Evolutionary conservation across 129 eudicot species (phyloP), one percentile per base, ranked within the genome.

Genomic region (Pulicaria dysenterica): DNA sequence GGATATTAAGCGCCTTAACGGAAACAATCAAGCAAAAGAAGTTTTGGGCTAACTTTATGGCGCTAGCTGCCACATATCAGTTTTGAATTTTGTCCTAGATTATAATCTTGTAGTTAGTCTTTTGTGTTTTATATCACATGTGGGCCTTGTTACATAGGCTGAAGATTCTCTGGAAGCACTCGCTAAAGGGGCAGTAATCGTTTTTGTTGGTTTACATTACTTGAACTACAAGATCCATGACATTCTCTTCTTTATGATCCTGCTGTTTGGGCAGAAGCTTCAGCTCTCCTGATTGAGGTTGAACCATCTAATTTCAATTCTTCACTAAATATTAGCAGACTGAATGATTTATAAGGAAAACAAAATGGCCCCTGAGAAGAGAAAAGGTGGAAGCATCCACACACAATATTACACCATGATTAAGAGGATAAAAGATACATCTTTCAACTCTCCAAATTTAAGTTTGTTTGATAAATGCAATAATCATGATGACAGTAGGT

Each of bases 151-250:
- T 54, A 75, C 44, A 62, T 81, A 89, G 96, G 90, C 80, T 48
- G 96, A 95, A 74, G 96, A 95, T 64, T 89, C 98, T 53, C 77
- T 87, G 59, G 96, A 89, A 83, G 89, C 95, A 78, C 96, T 92
- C 81, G 96, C 96, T 40, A 89, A 85, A 80, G 98, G 96, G 58
- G 96, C 97, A 46, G 90, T 86, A 37, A 84, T 61, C 42, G 88
- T 91, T 80, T 91, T 95, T 11, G 92, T 7, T 73, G 78, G 76
- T 91, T 72, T 76, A 83, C 90, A 5, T 82, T 82, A 45, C 83
- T 63, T 36, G 95, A 91, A 72, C 81, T 88, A 77, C 88, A 71
- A 65, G 92, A 88, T 41, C 75, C 96, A 57, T 91, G 96, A 96
- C 81, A 78, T 69, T 84, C 92, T 31, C 82, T 91, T 66, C 90